Percentiles rank a stretch among this genome's conserved stretches.
These are phyloP conservation scores for Nakazawaea siamensis DNA, from an alignment of 805 yeast species.

Conservation along the genomic window DNA sequence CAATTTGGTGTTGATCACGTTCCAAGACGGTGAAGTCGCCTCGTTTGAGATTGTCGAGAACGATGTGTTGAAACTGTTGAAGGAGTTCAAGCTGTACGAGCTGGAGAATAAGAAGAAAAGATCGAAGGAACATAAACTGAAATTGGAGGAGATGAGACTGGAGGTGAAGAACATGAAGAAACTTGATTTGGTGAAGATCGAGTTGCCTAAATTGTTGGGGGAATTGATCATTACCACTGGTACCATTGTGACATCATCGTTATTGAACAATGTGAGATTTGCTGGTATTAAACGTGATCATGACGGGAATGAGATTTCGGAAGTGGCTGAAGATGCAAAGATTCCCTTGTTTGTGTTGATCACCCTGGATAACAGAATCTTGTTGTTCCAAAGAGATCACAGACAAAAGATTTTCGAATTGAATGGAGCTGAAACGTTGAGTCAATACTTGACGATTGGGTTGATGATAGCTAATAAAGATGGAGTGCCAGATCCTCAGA, in stretches of 20 bases:
- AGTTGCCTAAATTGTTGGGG: constrained; percentile 25
- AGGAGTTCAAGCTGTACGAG: constrained; percentile 10
- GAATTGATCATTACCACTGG: constrained; percentile 60
- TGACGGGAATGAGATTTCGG: constrained; percentile 17
- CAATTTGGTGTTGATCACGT: constrained; percentile 41
- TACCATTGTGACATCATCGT: constrained; percentile 43
- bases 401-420: constrained; percentile 46
- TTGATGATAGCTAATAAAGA: constrained; percentile 40
- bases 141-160: constrained; percentile 3
- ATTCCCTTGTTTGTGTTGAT: constrained; percentile 51
- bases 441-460: constrained; percentile 32
- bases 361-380: constrained; percentile 69
- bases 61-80: constrained; percentile 7
- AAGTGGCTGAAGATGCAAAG: constrained; percentile 18
- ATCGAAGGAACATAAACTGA: constrained; percentile 6
- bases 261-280: constrained; percentile 33
- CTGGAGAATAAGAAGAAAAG: constrained; percentile 7
- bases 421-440: constrained; percentile 37
- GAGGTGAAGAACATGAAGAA: constrained; percentile 8
- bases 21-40: constrained; percentile 64
- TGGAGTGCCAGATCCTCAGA: constrained; percentile 61
- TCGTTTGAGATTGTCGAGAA: constrained; percentile 33
- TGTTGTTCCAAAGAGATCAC: constrained; percentile 52
- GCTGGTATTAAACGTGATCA: constrained; percentile 19
- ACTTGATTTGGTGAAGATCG: constrained; percentile 18